Conservation (phyloP, 192 early-diverging fungal species). For the Coemansia sp. region DNA sequence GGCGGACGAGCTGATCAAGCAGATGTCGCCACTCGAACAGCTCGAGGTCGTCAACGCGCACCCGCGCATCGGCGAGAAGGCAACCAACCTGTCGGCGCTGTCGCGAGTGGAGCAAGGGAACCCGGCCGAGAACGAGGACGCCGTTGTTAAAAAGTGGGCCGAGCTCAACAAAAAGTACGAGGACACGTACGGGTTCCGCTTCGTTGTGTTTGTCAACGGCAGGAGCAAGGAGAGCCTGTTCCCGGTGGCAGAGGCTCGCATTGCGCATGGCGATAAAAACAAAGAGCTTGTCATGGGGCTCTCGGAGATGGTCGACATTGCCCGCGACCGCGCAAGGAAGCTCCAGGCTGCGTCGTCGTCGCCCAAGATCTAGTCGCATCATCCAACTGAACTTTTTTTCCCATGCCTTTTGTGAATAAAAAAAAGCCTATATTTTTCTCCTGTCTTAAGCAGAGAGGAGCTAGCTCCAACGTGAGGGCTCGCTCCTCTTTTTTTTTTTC, state of each 20-base stretch:
- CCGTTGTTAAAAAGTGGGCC: conserved; percentile 60
- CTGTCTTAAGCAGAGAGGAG: background rate
- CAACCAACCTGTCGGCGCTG: conserved; percentile 66
- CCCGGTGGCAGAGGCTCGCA: conserved; percentile 69
- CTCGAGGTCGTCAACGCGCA: conserved; percentile 86
- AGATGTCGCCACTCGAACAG: conserved; percentile 64
- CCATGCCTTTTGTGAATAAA: conserved; percentile 4
- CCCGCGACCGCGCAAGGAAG: conserved; percentile 75
- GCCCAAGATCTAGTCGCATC: conserved; percentile 26
- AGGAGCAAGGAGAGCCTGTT: conserved; percentile 72
- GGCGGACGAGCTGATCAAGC: conserved; percentile 52
- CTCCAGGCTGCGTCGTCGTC: conserved; percentile 28
- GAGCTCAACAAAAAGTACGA: conserved; percentile 68
- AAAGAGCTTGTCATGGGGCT: conserved; percentile 72
- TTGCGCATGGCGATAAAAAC: conserved; percentile 60
- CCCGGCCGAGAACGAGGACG: conserved; percentile 56
- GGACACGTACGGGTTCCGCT: conserved; percentile 74
- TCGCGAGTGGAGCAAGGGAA: conserved; percentile 69
- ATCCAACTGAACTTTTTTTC: background rate
- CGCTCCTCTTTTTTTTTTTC: too few species aligned
- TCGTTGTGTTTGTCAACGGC: conserved; percentile 81
- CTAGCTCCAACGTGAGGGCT: too few species aligned
- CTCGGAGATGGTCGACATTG: conserved; percentile 78
- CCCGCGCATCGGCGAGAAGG: conserved; percentile 79
- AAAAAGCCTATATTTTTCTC: background rate